Evolutionary conservation across 352 stramenopile species (phyloP).

Genomic region (Phytophthora chlamydospora): DNA sequence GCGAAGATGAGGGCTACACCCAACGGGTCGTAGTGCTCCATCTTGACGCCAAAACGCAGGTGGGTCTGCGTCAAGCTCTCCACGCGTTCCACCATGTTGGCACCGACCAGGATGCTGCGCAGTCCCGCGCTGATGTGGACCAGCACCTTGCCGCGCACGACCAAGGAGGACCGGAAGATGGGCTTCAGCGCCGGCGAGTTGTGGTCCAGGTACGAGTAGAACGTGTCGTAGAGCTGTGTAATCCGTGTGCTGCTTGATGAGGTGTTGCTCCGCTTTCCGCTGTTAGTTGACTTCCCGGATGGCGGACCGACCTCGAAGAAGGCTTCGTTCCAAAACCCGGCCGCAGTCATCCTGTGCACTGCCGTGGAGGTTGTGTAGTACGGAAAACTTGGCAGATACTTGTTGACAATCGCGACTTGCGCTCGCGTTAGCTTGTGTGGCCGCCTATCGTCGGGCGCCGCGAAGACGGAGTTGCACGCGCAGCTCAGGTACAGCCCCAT

Average conservation of each 20-base stretch:
- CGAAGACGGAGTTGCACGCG: constrained; percentile 21
- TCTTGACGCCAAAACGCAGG: constrained; percentile 84
- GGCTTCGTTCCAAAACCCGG: constrained; percentile 42
- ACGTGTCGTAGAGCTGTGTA: constrained; percentile 48
- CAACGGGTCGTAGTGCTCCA: constrained; percentile 89
- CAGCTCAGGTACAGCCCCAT: constrained; percentile 35
- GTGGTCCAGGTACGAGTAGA: constrained; percentile 54
- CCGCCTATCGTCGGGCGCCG: constrained; percentile 8
- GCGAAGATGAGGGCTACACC: constrained; percentile 85
- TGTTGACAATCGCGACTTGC: constrained; percentile 39
- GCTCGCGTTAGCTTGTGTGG: constrained; percentile 34
- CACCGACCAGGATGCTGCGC: constrained; percentile 38
- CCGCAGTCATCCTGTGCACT: constrained; percentile 38
- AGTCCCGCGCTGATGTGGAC: constrained; percentile 86
- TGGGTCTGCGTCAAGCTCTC: constrained; percentile 70
- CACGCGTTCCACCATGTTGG: constrained; percentile 77
- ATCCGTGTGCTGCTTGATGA: constrained; percentile 29
- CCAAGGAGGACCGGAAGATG: constrained; percentile 54
- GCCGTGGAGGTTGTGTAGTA: constrained; percentile 46
- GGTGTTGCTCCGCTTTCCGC: constrained; percentile 23
- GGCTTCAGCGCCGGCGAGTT: constrained; percentile 51
- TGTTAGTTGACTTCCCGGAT: constrained; percentile 20
- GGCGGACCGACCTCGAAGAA: constrained; percentile 36
- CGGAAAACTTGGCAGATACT: constrained; percentile 45
- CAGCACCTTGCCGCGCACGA: constrained; percentile 84